Evolutionary conservation across 306 rosid genomes (phyloP), one percentile per base, ranked within the genome.

Genomic region (Fragaria iinumae): DNA sequence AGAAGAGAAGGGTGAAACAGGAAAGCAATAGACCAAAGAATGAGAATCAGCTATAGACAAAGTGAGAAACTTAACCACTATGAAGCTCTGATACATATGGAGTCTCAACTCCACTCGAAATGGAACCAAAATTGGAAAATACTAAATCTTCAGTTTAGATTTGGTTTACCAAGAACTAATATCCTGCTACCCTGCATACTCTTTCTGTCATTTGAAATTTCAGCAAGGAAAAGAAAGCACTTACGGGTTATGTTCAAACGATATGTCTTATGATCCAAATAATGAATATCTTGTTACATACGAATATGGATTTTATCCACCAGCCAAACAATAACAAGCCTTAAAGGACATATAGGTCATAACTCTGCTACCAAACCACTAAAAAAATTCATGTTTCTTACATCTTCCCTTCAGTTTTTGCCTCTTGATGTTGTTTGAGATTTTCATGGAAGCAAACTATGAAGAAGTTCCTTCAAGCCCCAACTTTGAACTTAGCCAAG

Each of bases 401-500:
- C 49, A 60, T 11, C 47, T 18, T 67, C 60, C 32, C 21, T 8
- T 20, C 23, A 53, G 48, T 43, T 64, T 23, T 38, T 45, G 52
- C 65, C 73, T 57, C 41, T 23, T 57, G 60, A 39, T n/a, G 69
- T 34, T 8, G 39, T 70, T 8, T 9, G 25, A 55, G 56, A 43
- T 48, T 59, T 21, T 65, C 23, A 36, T 2, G 11, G 53, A 23
- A 56, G 38, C 44, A 20, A 17, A 17, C 78, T 74, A 87, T 2
- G 89, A 86, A 67, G 90, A 67, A 43, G 59, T 83, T 27, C 93
- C 94, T 29, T 91, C 95, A 20, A 92, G 93, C 73, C 89, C 93
- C 89, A 96, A 55, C 78, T 89, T 92, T 68, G 97, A 89, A 12
- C 67, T 57, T 77, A 95, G 82, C 97, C 97, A 95, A 29, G 85